Conservation (phyloP, 2,329 filamentous ascomycete genomes). For the Fusarium sp. region DNA sequence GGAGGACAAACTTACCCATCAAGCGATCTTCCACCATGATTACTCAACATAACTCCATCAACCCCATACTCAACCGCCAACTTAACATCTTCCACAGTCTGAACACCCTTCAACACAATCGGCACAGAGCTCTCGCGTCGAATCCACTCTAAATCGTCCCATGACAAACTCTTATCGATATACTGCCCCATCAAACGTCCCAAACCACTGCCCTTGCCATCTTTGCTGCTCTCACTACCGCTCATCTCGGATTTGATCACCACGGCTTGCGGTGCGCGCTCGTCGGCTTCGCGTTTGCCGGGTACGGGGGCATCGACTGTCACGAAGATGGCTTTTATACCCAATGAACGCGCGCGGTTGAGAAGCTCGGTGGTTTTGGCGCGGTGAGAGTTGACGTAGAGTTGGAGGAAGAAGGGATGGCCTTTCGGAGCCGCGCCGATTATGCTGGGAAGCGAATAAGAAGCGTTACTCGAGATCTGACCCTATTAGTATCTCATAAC, state of each 20-base stretch:
- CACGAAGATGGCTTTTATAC: slow-evolving; percentile 65
- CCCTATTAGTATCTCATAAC: neutral
- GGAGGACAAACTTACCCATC: slow-evolving; percentile 54
- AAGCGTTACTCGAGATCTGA: slow-evolving; percentile 47
- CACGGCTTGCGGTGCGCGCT: slow-evolving; percentile 61
- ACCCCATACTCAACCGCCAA: slow-evolving; percentile 61
- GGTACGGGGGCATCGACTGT: slow-evolving; percentile 68
- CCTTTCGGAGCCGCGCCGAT: slow-evolving; percentile 39
- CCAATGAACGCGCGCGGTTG: slow-evolving; percentile 52
- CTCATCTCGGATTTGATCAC: slow-evolving; percentile 54
- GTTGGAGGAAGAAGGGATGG: slow-evolving; percentile 53
- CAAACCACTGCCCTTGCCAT: slow-evolving; percentile 65
- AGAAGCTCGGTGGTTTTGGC: slow-evolving; percentile 61
- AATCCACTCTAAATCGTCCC: slow-evolving; percentile 67
- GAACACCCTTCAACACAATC: slow-evolving; percentile 68
- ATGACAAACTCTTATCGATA: slow-evolving; percentile 63
- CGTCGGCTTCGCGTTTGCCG: slow-evolving; percentile 68
- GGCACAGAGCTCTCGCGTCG: slow-evolving; percentile 59
- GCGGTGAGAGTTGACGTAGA: slow-evolving; percentile 66
- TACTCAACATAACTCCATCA: slow-evolving; percentile 67
- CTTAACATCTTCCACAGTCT: slow-evolving; percentile 66
- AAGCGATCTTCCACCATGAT: slow-evolving; percentile 68
- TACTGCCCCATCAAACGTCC: slow-evolving; percentile 64
- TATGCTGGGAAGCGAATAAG: slow-evolving; percentile 43
- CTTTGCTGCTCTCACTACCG: slow-evolving; percentile 58